Evolutionary conservation across 345 rosid species (phyloP), one percentile per base, ranked within the genome.

Genomic region (Salix suchowensis): DNA sequence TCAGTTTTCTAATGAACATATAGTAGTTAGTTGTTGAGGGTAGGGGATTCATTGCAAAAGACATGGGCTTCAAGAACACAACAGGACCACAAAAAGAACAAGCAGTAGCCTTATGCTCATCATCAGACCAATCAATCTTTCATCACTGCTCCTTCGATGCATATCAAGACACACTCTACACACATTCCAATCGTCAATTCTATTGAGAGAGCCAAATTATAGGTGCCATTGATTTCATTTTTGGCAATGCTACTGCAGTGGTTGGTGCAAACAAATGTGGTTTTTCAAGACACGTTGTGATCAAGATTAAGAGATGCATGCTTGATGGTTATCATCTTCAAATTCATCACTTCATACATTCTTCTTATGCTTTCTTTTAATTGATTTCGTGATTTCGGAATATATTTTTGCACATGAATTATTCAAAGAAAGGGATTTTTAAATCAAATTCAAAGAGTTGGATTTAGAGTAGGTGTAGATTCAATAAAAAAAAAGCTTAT

Each of bases 11-110:
- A n/a, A 26, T 28, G 7, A 9, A 58, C 42, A 7, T 24, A 5
- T 65, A 74, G 87, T 65, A 74, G 87, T 71, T 65, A 74, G 87
- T 71, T 68, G 87, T 74, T 48, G 78, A 8, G 1, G 87, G 85
- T n/a, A 78, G 70, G 67, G 82, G 79, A 26, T 80, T 82, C 80
- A 75, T 78, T 18, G 87, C 88, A 2, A 74, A 40, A 75, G 85
- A 82, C 74, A 73, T 86, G 58, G 81, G 86, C 42, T 82, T 82
- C 77, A n/a, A 11, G 69, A 84, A 82, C 84, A 75, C 72, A 15
- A 84, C 87, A 37, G 79, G 85, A 30, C 82, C 82, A 4, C 18
- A 77, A 16, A 84, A 80, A 42, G 50, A 71, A 23, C 88, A 86
- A 73, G 86, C 85, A 10, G 85, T 84, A 23, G 88, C 85, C 7